phyloP scores from a whole-genome alignment of 73 alveolate genomes.

The Tetrahymena malaccensis region DNA sequence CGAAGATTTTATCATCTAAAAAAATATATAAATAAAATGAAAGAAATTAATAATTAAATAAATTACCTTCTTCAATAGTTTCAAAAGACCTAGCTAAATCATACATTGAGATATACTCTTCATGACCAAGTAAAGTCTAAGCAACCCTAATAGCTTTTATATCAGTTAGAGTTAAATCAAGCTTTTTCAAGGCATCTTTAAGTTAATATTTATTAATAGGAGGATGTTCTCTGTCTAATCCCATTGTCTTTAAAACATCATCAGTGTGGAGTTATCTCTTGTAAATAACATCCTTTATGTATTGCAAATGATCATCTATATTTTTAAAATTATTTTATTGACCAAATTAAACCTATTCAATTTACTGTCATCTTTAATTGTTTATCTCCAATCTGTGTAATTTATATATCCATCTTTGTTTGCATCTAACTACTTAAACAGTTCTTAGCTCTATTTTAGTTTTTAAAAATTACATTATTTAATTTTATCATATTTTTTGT shows the following conservation, averaged over 20 bases:
- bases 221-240: conserved; percentile 24
- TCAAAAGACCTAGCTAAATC: conserved; percentile 11
- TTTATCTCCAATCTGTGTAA: conserved; percentile 32
- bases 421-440: conserved; percentile 35
- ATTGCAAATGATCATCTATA: conserved; percentile 32
- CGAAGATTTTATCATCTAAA: conserved; percentile 3
- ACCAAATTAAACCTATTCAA: neutral
- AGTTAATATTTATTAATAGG: conserved; percentile 6
- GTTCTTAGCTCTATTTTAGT: neutral
- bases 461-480: neutral
- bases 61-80: conserved; percentile 22
- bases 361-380: conserved; percentile 21
- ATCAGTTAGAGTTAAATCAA: conserved; percentile 20
- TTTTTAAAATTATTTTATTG: neutral
- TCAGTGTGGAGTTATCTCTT: conserved; percentile 37
- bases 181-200: conserved; percentile 22
- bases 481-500: neutral
- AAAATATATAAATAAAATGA: neutral
- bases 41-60: neutral
- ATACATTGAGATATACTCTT: conserved; percentile 15
- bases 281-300: conserved; percentile 29
- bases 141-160: conserved; percentile 28
- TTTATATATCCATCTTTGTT: conserved; percentile 51
- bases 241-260: conserved; percentile 33
- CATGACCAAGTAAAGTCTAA: conserved; percentile 10